Percentiles rank a stretch among this genome's conserved stretches.
Evolutionary conservation across 495 filamentous ascomycete species (phyloP).

Genomic region (Hyaloscypha bicolor): DNA sequence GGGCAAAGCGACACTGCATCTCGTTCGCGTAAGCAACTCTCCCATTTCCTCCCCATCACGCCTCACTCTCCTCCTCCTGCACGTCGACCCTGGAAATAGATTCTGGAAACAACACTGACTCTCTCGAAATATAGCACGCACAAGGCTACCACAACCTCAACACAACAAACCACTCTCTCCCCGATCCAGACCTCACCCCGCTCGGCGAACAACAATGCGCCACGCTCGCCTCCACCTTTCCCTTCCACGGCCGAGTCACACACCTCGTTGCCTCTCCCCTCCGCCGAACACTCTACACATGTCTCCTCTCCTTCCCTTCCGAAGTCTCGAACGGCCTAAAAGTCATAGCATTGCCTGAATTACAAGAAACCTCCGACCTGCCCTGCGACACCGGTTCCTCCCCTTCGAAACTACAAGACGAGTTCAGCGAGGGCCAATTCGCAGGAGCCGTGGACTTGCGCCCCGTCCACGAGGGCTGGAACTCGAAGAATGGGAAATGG

Average conservation of each 20-base stretch:
- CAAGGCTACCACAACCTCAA: constrained; percentile 85
- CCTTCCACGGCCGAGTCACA: constrained; percentile 62
- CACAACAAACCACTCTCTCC: constrained; percentile 68
- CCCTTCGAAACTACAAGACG: constrained; percentile 50
- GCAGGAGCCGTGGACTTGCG: constrained; percentile 63
- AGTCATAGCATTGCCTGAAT: constrained; percentile 72
- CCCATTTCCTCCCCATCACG: not conserved
- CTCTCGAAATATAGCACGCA: constrained; percentile 29
- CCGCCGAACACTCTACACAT: constrained; percentile 81
- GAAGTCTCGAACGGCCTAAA: constrained; percentile 44
- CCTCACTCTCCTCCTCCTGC: not conserved
- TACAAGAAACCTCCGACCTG: constrained; percentile 77
- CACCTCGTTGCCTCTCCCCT: constrained; percentile 82
- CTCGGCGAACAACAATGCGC: constrained; percentile 77
- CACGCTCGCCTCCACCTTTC: constrained; percentile 62
- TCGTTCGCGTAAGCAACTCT: not conserved
- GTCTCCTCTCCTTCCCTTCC: constrained; percentile 69
- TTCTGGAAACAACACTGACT: not conserved
- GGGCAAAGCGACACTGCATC: constrained; percentile 20
- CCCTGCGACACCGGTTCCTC: constrained; percentile 80
- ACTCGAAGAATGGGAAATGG: constrained; percentile 65
- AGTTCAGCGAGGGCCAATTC: constrained; percentile 47
- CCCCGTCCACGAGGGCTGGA: constrained; percentile 66
- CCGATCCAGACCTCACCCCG: constrained; percentile 77
- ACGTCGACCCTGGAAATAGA: not conserved